Base-by-base conservation (phyloP, 2,329 filamentous ascomycete species). In the Dendrostoma leiphaemia region DNA sequence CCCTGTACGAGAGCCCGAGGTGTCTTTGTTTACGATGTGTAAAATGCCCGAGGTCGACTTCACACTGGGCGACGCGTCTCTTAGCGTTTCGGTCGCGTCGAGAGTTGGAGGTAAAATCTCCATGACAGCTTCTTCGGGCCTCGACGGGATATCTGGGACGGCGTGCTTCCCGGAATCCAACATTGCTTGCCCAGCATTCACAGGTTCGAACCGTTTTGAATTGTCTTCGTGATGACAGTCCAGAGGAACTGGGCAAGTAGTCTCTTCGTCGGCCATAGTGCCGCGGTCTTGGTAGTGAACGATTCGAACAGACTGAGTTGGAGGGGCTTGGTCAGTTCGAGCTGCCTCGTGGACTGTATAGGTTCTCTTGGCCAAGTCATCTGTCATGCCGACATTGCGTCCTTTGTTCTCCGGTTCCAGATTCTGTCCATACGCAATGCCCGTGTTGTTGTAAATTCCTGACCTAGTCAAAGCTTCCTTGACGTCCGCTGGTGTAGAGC, bases 1-100 rank as follows among this genome's bases (percentile, higher is more conserved):
- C 4, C 19, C 26, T 17, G n/a, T n/a, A n/a, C 7, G n/a, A 38
- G 17, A 8, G 29, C 29, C 13, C 24, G 3, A 10, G 5, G 15
- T 28, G 12, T 6, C 38, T 37, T 10, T n/a, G 12, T 48, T 3
- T 1, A 5, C 23, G 26, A 40, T 13, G 2, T 38, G 19, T 8
- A n/a, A n/a, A n/a, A n/a, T n/a, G n/a, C n/a, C n/a, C n/a, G n/a
- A n/a, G n/a, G n/a, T n/a, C n/a, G n/a, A n/a, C n/a, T n/a, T n/a
- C n/a, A n/a, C n/a, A n/a, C n/a, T n/a, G n/a, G n/a, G n/a, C n/a
- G n/a, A n/a, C n/a, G n/a, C n/a, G 13, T 34, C 15, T 13, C 28
- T n/a, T 19, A n/a, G 23, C 13, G 21, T 15, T 4, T 26, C 31
- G 12, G 13, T 4, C 7, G 23, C 71, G 69, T 60, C 73, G 71